Base-by-base conservation (phyloP, 1,284 basidiomycete genomes). In the Puccinia horiana region DNA sequence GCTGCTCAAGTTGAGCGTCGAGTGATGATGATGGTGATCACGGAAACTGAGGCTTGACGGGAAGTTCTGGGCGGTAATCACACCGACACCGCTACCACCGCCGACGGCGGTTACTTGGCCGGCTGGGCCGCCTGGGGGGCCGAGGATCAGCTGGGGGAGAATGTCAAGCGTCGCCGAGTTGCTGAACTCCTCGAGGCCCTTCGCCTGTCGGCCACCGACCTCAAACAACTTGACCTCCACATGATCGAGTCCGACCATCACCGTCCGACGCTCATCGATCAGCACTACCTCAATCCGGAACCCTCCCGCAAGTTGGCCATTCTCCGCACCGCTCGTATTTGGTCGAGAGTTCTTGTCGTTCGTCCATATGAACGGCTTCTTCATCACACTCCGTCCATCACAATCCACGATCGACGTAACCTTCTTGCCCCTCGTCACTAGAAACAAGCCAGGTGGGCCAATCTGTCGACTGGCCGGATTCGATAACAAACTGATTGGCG, bases 381-480 rank as follows among this genome's bases (percentile, higher is more conserved):
- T 92, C 23, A 94, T 89, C 16, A 94, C 93, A 6, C 93, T 92
- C 78, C 92, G 89, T 44, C 93, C 93, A 32, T 93, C 90, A 35
- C 92, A 90, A 85, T 94, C 93, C 29, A 94, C 93, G 75, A 94
- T 93, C 4, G 92, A 90, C 0, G 93, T 94, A 84, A 92, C 93
- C 84, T 93, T 92, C 0, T 92, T 92, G 29, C 94, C 93, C 40
- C 93, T 91, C 26, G 93, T 92, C 29, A 93, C 94, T 86, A 91
- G 94, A 88, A 95, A 95, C 26, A 95, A 87, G 0, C 93, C 92
- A 0, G 93, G 93, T 29, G 93, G 93, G 0, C 93, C 93, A 84
- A 93, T 94, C 85, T 93, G 92, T 44, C 89, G 90, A 8, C 83
- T 81, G 0, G 84, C 83, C 2, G 93, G 92, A 84, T 94, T 93